Evolutionary conservation across 108 stramenopile species (phyloP).

Genomic region (Bacterosira constricta): DNA sequence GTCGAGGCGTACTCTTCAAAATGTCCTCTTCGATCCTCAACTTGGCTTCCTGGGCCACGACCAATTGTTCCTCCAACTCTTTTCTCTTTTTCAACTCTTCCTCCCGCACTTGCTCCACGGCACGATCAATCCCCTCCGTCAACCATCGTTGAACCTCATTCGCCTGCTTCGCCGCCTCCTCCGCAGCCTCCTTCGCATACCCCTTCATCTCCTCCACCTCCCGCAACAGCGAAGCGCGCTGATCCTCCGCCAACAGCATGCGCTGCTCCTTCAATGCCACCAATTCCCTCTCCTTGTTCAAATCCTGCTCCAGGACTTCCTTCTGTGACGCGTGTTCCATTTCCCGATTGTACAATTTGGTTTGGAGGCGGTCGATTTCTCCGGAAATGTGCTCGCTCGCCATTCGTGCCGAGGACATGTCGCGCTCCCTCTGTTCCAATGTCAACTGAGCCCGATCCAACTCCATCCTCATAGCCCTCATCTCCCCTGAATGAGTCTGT

Average conservation of each 20-base stretch:
- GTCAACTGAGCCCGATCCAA: conserved; percentile 40
- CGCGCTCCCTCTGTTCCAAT: conserved; percentile 41
- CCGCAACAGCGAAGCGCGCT: conserved; percentile 36
- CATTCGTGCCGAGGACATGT: conserved; percentile 29
- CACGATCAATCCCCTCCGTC: conserved; percentile 46
- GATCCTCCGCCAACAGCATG: conserved; percentile 54
- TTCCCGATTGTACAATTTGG: conserved; percentile 47
- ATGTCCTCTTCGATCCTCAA: conserved; percentile 40
- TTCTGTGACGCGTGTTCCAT: conserved; percentile 44
- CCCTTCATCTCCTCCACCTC: conserved; percentile 56
- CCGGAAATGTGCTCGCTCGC: conserved; percentile 32
- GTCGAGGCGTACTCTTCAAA: conserved; percentile 10
- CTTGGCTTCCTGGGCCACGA: conserved; percentile 28
- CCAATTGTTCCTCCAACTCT: conserved; percentile 47
- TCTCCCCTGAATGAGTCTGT: conserved; percentile 39
- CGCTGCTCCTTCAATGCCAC: conserved; percentile 69
- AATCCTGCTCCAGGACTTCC: conserved; percentile 53
- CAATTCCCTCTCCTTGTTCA: conserved; percentile 61
- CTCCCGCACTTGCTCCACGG: conserved; percentile 49
- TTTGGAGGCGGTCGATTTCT: conserved; percentile 50
- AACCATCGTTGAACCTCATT: conserved; percentile 35
- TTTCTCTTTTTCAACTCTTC: conserved; percentile 52
- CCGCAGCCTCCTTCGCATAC: conserved; percentile 58
- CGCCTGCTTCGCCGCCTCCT: conserved; percentile 35
- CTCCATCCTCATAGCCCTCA: conserved; percentile 35